Base-by-base conservation (phyloP, 768 basidiomycete genomes). In the Termitomyces sp. region DNA sequence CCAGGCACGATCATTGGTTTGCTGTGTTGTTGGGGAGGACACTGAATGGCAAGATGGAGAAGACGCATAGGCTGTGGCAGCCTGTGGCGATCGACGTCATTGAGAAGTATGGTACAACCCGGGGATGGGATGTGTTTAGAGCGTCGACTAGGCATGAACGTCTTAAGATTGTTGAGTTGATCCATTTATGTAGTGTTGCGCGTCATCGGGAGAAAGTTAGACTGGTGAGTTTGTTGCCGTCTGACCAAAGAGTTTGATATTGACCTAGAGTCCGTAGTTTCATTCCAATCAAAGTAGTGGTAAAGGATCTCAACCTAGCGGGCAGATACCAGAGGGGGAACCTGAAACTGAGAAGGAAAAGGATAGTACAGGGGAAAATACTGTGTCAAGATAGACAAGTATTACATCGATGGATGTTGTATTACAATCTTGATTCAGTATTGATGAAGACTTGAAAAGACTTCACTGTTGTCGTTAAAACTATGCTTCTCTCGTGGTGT, bases 1-100 rank as follows among this genome's bases (percentile, higher is more conserved):
- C 41, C 1, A 41, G 56, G 14, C 32, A 56, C 30, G 35, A 38
- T 20, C 56, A 56, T 28, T 56, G 56, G 56, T 56, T 56, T 20
- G 56, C 56, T 33, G 56, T 56, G 22, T 38, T 56, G 14, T 7
- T 56, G 35, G 46, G 45, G 18, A 47, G 47, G 46, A 47, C 24
- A n/a, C 35, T 55, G 0, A 36, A 55, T 16, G 52, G 41, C 18
- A 44, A 22, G 52, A 54, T 54, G 41, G 52, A 44, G 52, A 44
- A 18, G 52, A 54, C 14, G 22, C 16, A n/a, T 22, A 33, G n/a
- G 8, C 7, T 54, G 16, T 16, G 10, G 22, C 41, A 44, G 18
- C 41, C 52, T 16, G 41, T 54, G 44, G 40, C 52, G 5, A 9
- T 13, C 7, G 6, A 32, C 22, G 52, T 54, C 11, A 9, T 22